Evolutionary conservation across 169 alveolate species (phyloP).

Genomic region (Plasmodium sp.): DNA sequence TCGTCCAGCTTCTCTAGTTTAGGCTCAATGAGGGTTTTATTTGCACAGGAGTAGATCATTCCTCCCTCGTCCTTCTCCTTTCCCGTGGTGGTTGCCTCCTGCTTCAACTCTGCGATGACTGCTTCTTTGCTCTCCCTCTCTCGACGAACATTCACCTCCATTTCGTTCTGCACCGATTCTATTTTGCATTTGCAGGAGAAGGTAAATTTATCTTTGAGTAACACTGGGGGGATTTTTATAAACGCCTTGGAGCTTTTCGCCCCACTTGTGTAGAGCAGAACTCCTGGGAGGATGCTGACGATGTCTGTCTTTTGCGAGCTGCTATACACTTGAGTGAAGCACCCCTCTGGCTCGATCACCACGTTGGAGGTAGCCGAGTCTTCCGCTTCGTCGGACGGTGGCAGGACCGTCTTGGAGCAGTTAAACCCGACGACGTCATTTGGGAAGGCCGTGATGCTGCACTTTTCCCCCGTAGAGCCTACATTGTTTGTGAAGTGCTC

Average conservation of each 20-base stretch:
- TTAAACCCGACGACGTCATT: slow-evolving; percentile 45
- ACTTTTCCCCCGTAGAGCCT: not conserved
- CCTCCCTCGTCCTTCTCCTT: not conserved
- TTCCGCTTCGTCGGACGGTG: not conserved
- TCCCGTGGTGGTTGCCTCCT: not conserved
- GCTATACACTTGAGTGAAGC: slow-evolving; percentile 27
- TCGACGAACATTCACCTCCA: not conserved
- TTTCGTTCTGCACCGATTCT: not conserved
- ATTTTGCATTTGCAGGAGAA: slow-evolving; percentile 11
- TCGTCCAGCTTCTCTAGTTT: not conserved
- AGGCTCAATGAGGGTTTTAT: slow-evolving; percentile 5
- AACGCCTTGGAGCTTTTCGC: not conserved
- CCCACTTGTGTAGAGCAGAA: not conserved
- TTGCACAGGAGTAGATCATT: slow-evolving; percentile 1
- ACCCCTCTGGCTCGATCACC: slow-evolving; percentile 4
- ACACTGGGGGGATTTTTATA: slow-evolving; percentile 15
- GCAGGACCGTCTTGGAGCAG: not conserved
- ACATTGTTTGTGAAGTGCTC: slow-evolving; percentile 13
- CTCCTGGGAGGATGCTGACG: not conserved
- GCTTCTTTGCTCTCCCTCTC: no score
- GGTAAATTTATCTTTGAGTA: not conserved
- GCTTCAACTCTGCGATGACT: not conserved
- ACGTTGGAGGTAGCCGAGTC: not conserved
- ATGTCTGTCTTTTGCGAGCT: not conserved
- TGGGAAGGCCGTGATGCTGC: slow-evolving; percentile 14